Conservation (phyloP, 2,329 filamentous ascomycete species). For the Colletotrichum sp. region DNA sequence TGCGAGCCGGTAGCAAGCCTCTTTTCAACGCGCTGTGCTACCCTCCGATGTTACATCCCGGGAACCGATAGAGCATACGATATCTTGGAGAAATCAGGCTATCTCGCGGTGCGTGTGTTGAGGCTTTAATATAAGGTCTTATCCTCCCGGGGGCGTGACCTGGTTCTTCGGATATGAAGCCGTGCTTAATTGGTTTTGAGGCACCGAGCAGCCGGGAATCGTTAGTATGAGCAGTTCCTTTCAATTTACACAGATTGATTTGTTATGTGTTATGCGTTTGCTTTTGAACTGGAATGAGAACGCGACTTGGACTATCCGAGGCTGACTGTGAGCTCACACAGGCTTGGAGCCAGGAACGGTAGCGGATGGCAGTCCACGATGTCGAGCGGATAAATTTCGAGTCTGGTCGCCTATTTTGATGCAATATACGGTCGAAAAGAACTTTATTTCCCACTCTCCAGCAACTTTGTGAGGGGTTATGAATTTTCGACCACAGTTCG, state of each 20-base stretch:
- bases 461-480: neutral
- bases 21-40: neutral
- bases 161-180: neutral
- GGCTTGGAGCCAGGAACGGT: neutral
- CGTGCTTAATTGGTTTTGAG: neutral
- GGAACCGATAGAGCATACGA: neutral
- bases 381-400: neutral
- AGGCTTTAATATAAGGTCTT: neutral
- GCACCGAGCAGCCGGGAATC: neutral
- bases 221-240: rapidly evolving
- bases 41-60: neutral
- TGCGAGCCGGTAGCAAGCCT: slow-evolving; percentile 5
- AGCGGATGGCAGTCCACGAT: neutral
- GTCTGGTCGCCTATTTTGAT: neutral
- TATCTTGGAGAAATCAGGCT: neutral
- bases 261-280: neutral
- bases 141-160: neutral
- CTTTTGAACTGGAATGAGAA: neutral
- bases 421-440: neutral
- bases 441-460: neutral
- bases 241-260: neutral
- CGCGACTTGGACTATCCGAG: neutral
- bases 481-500: neutral
- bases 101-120: neutral
- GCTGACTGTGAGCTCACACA: neutral